Base-by-base conservation (phyloP, 805 yeast genomes). In the Starmerella sp. region DNA sequence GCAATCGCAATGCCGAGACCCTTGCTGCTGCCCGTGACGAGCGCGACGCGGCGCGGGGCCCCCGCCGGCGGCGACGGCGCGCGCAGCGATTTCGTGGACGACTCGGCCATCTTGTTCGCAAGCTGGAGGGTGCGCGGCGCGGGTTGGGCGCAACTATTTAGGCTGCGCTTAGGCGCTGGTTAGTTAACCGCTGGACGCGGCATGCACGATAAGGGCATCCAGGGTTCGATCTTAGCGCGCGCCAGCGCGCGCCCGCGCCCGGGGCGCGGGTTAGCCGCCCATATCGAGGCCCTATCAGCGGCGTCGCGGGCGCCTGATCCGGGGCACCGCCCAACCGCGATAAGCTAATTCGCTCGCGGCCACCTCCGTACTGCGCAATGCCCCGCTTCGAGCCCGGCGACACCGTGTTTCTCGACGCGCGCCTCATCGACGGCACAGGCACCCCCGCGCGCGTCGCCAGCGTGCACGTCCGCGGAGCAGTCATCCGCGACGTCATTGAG, bases 1-100 rank as follows among this genome's bases (percentile, higher is more conserved):
- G 57, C 59, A 15, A 55, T 55, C n/a, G 57, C 59, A 7, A 55
- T 32, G 15, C 61, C 61, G n/a, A 58, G 56, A 15, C 61, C 61
- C 30, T 47, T 37, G 44, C 58, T 55, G 43, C 58, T 55, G 22
- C 61, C 61, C 2, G 61, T 58, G 5, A 58, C 57, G 5, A 58
- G 50, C 14, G 61, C 61, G 9, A 45, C 51, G 10, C 60, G 57
- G 5, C 60, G 54, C 10, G 52, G 41, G 9, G 46, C 36, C 22
- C 55, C 55, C 6, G 15, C 8, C 15, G 53, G 56, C 2, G 58
- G 54, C 11, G 32, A 3, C 28, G 55, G 54, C 1, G 52, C 55
- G 3, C 14, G 37, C 31, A 49, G 15, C 14, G 53, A 35, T 28
- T 9, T 10, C 5, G 36, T 3, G 13, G 17, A 13, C 29, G 28